Evolutionary conservation across 1,284 basidiomycete genomes (phyloP), one percentile per base, ranked within the genome.

Genomic region (Trametes polyzona): DNA sequence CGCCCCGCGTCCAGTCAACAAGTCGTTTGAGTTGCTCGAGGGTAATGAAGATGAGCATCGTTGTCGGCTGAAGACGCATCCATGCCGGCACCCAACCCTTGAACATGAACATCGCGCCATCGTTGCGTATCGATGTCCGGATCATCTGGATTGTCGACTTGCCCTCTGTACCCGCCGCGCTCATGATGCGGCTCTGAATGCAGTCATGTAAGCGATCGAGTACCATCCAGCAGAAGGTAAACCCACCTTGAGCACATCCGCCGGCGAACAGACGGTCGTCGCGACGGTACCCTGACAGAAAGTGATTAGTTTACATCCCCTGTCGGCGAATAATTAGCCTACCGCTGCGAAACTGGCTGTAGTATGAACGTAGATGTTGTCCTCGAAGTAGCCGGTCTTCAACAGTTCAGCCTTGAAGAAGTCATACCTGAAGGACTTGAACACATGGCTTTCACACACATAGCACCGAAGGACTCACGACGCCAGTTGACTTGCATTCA

Each of bases 201-300:
- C 11, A 10, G 12, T 24, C n/a, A 14, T 27, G 11, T 29, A 17
- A 30, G 19, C 16, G 14, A 19, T 3, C n/a, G 29, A 21, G 12
- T 35, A 33, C 17, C 43, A 43, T 21, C 2, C 12, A 14, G 19
- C 26, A 35, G 16, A 14, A 21, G 3, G 16, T 16, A 2, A 17
- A 35, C 81, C 54, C 24, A 84, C 84, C 80, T 96, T 96, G 62
- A 96, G 76, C 24, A 96, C 94, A 69, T 96, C 94, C 12, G 93
- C 93, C 0, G 94, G 94, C 0, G 93, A 94, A 73, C 94, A 96
- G n/a, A 96, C 87, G 0, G 94, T 95, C 3, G 93, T 95, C 11
- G 94, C 93, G 3, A 95, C 90, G 0, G 93, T 96, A 17, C 94
- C 93, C 88, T 92, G 59, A 24, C 7, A 14, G 29, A 41, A 24